Evolutionary conservation across 352 stramenopile genomes (phyloP), one percentile per base, ranked within the genome.

Genomic region (Pythium monospermum): DNA sequence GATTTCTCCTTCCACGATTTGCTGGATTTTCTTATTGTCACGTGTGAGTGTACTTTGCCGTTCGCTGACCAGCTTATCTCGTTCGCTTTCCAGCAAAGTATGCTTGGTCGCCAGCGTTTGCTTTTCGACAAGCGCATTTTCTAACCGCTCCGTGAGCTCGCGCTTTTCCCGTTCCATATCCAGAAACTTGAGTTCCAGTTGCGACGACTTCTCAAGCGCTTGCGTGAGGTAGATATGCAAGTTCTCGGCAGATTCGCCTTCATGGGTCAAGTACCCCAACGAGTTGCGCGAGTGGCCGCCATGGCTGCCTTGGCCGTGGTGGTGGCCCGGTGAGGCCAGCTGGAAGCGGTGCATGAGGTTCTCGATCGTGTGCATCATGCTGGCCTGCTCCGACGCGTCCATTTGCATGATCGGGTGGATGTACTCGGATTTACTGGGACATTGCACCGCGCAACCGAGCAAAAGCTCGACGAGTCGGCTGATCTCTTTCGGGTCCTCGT

Each of bases 21-120:
- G 77, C 50, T 91, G 75, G 49, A 94, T 87, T 60, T 94, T 94
- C 36, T 90, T 87, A 68, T 94, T 91, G 64, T 92, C 81, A 28
- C 79, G 71, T 25, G 79, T 78, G 13, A 91, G 69, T 8, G 81
- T 87, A 26, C 71, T 83, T 54, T 92, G 81, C 16, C 80, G 74
- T 43, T 91, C 83, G 16, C 52, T 64, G 23, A 84, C 59, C 8
- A 94, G 67, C 49, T 88, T 83, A 36, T 86, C 69, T 11, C 79
- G 82, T 39, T 91, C 83, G 13, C 71, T 69, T 50, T 86, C 65
- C 0, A 94, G 57, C n/a, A 44, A 51, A 11, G 64, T 52, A 48
- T 76, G 80, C 40, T 75, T 75, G 10, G 70, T 56, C 6, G 55
- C 61, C 6, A 87, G 51, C 16, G 68, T 61, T 26, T 68, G 61